Evolutionary conservation across 2,329 filamentous ascomycete genomes (phyloP).

Genomic region (Coniochaeta hoffmannii): DNA sequence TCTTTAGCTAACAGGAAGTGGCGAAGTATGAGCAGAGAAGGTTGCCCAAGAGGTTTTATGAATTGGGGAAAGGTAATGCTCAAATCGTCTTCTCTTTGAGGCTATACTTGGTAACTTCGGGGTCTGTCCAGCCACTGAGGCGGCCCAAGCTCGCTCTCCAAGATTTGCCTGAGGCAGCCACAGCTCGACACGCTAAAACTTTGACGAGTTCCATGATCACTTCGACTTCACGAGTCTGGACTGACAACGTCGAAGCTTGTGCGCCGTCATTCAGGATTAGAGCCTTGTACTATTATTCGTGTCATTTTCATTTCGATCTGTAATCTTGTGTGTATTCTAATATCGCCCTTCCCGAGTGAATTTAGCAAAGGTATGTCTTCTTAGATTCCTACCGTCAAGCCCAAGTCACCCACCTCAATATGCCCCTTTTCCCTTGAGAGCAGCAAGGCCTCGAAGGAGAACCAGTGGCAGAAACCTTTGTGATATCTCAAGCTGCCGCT

Average conservation of each 20-base stretch:
- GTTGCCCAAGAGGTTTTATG: neutral
- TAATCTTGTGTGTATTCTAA: conserved; percentile 11
- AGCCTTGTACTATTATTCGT: neutral
- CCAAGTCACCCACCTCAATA: neutral
- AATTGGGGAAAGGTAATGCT: too few species aligned
- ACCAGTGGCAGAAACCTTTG: neutral
- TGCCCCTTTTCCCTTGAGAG: neutral
- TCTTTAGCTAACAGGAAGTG: too few species aligned
- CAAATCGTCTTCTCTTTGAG: too few species aligned
- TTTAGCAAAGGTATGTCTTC: neutral
- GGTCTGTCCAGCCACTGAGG: too few species aligned
- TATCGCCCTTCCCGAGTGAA: neutral
- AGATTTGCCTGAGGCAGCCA: neutral
- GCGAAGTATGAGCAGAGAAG: too few species aligned
- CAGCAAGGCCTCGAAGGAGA: neutral
- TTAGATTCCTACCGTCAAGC: neutral
- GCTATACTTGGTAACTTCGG: too few species aligned
- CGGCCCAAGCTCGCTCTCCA: neutral
- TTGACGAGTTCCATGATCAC: neutral
- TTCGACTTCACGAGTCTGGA: neutral
- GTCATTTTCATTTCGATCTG: conserved; percentile 10
- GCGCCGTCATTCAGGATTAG: neutral
- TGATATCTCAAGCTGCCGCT: neutral
- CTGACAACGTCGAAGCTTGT: neutral
- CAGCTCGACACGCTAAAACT: conserved; percentile 1